These are phyloP conservation scores for Monilinia polystroma DNA, from an alignment of 2,329 filamentous ascomycete genomes.

Conservation along the genomic window DNA sequence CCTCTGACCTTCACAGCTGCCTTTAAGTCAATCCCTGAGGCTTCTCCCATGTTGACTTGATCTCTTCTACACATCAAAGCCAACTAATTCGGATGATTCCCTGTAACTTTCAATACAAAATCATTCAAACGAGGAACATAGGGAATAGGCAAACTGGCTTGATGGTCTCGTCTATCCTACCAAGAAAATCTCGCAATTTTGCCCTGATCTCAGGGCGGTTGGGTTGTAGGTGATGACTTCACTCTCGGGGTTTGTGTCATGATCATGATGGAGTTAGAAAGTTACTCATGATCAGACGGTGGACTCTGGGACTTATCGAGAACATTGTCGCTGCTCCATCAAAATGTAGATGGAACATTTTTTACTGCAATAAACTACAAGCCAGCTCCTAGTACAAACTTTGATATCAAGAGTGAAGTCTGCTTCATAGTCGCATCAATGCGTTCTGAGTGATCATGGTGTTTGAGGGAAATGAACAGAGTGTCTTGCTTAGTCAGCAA, in stretches of 20 bases:
- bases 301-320: background rate
- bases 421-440: conserved; percentile 2
- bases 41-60: conserved; percentile 24
- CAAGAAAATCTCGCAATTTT: background rate
- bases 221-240: background rate
- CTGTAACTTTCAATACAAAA: conserved; percentile 27
- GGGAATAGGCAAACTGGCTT: background rate
- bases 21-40: too few species aligned
- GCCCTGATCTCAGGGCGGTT: background rate
- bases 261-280: background rate
- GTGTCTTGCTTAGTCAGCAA: conserved; percentile 9
- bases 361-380: background rate
- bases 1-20: background rate
- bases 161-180: background rate
- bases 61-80: conserved; percentile 21
- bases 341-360: too few species aligned
- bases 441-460: background rate
- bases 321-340: background rate
- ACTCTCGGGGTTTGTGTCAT: background rate
- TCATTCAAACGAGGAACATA: conserved; percentile 29
- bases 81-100: conserved; percentile 24
- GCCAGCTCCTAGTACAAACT: background rate
- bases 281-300: background rate
- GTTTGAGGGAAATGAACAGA: conserved; percentile 4
- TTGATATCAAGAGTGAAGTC: background rate